phyloP scores from a whole-genome alignment of 129 eudicot species.

The Deinandra increscens region DNA sequence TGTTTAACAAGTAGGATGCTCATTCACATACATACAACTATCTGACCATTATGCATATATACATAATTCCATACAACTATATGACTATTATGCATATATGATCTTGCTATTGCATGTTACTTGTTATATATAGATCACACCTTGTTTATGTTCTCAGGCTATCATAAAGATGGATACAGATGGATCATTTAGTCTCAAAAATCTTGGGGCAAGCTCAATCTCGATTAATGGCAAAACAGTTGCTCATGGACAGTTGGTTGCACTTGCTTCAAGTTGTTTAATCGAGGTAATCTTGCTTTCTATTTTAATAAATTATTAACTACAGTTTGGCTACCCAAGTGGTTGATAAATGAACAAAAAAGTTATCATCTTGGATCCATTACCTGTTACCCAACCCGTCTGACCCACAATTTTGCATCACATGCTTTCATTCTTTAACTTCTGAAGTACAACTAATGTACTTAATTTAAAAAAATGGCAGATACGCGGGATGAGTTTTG shows the following conservation, averaged over 20 bases:
- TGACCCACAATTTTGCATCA: not conserved
- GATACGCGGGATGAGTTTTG: constrained; percentile 78
- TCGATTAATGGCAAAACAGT: constrained; percentile 58
- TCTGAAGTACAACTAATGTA: constrained; percentile 11
- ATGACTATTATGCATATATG: constrained; percentile 9
- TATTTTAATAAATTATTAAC: not conserved
- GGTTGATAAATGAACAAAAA: constrained; percentile 1
- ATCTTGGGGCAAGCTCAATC: constrained; percentile 71
- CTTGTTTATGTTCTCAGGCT: constrained; percentile 49
- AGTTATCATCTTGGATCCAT: not conserved
- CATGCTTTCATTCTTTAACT: not conserved
- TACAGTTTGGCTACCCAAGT: not conserved
- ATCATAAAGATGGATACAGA: constrained; percentile 76
- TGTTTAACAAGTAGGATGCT: too few relatives aligned
- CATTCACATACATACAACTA: too few relatives aligned
- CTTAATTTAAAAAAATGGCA: constrained; percentile 30
- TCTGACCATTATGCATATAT: not conserved
- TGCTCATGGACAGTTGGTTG: constrained; percentile 47
- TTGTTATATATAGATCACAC: not conserved
- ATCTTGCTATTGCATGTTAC: constrained; percentile 7
- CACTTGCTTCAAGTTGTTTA: constrained; percentile 63
- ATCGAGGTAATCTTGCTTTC: constrained; percentile 58
- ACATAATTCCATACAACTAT: not conserved
- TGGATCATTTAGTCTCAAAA: constrained; percentile 70
- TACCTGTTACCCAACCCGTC: not conserved